Conservation (phyloP, 768 basidiomycete genomes). For the Leccinellum albellum region DNA sequence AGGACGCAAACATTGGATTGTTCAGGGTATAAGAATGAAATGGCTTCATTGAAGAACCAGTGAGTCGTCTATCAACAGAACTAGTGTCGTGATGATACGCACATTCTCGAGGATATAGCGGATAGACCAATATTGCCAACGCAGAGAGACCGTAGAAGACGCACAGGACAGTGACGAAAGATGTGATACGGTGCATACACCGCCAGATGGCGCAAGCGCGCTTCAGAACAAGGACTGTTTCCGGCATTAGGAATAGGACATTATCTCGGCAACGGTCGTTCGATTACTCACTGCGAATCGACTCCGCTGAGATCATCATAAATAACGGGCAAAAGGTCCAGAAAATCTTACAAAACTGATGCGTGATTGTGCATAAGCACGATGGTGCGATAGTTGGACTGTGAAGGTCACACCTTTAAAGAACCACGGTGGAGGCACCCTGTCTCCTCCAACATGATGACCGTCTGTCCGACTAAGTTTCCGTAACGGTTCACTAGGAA, state of each 20-base stretch:
- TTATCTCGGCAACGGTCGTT: too few relatives aligned
- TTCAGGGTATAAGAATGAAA: not conserved
- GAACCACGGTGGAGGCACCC: slow-evolving; percentile 4
- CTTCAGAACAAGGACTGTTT: slow-evolving; percentile 16
- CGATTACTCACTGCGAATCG: slow-evolving; percentile 3
- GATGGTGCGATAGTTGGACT: not conserved
- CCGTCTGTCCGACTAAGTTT: slow-evolving; percentile 13
- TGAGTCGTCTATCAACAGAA: not conserved
- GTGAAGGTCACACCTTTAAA: not conserved
- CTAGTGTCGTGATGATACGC: not conserved
- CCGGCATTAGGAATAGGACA: not conserved
- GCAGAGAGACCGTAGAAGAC: slow-evolving; percentile 1
- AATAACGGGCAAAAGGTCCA: slow-evolving; percentile 6
- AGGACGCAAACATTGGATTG: not conserved
- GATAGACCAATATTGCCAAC: not conserved
- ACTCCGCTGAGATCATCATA: slow-evolving; percentile 11
- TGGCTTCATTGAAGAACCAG: not conserved
- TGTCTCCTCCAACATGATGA: slow-evolving; percentile 3
- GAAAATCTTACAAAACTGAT: slow-evolving; percentile 6
- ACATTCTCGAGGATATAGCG: not conserved
- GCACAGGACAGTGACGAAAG: slow-evolving; percentile 2
- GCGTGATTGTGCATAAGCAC: not conserved
- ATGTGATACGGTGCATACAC: slow-evolving; percentile 3
- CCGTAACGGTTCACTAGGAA: slow-evolving; percentile 20
- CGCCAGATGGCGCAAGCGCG: slow-evolving; percentile 20